phyloP scores from a whole-genome alignment of 192 early-diverging fungal genomes.

The Coemansia sp. region DNA sequence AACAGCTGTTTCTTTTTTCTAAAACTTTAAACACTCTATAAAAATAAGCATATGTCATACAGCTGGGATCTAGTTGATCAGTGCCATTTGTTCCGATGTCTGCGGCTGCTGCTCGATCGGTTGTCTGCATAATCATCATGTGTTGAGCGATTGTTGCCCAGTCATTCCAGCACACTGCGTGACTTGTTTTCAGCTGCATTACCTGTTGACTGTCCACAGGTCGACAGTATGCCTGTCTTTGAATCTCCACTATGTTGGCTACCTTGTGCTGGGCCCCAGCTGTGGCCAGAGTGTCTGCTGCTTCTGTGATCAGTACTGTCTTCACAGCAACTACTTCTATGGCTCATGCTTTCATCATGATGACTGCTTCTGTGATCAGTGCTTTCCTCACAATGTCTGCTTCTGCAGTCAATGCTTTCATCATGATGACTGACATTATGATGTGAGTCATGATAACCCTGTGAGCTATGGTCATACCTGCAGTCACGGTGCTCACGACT shows the following conservation, averaged over 20 bases:
- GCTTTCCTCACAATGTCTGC: neutral
- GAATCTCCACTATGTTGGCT: conserved; percentile 7
- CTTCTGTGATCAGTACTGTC: neutral
- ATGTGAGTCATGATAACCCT: neutral
- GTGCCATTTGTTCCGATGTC: conserved; percentile 19
- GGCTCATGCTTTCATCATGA: neutral
- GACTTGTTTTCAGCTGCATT: conserved; percentile 7
- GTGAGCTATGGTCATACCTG: neutral
- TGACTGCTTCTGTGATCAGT: neutral
- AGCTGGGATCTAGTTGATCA: neutral
- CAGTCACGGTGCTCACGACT: neutral
- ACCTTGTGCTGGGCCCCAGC: conserved; percentile 30
- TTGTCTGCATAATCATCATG: neutral
- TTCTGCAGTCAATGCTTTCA: neutral
- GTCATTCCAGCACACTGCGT: conserved; percentile 32
- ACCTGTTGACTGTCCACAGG: conserved; percentile 24
- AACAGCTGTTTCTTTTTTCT: neutral
- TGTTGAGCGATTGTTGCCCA: conserved; percentile 28
- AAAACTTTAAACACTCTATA: neutral
- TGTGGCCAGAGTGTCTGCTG: conserved; percentile 7
- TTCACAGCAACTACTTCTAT: conserved; percentile 7
- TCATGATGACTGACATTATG: neutral
- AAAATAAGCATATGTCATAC: neutral
- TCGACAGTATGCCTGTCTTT: conserved; percentile 12
- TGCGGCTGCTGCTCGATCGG: conserved; percentile 11